Conservation (phyloP, 768 basidiomycete species). For the Mycena haematopus region DNA sequence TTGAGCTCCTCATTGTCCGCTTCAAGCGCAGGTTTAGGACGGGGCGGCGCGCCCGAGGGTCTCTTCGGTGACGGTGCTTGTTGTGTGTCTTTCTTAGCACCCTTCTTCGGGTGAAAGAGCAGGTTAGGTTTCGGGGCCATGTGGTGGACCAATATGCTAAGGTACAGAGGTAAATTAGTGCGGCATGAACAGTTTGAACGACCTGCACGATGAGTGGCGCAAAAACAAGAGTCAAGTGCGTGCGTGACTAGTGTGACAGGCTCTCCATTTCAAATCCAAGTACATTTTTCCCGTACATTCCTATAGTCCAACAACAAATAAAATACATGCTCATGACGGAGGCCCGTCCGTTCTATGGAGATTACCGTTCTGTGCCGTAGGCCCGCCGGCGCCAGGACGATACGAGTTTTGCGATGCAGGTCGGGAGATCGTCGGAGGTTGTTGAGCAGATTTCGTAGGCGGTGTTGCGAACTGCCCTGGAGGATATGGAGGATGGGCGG, state of each 20-base stretch:
- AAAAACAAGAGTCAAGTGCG: neutral
- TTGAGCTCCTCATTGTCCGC: constrained; percentile 55
- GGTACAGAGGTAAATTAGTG: constrained; percentile 24
- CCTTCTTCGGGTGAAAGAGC: constrained; percentile 77
- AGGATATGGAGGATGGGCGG: constrained; percentile 54
- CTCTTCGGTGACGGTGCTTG: constrained; percentile 44
- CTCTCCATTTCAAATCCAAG: constrained; percentile 1
- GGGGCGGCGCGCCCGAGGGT: constrained; percentile 44
- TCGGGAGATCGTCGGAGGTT: constrained; percentile 49
- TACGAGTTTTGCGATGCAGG: constrained; percentile 68
- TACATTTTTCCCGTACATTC: constrained; percentile 14
- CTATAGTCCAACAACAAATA: constrained; percentile 23
- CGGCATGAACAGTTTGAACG: constrained; percentile 3
- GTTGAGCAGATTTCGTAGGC: constrained; percentile 42
- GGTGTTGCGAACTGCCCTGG: too few relatives aligned
- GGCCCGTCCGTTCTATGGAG: constrained; percentile 51
- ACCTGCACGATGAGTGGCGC: constrained; percentile 20
- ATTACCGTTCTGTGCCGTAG: constrained; percentile 51
- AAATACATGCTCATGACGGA: constrained; percentile 40
- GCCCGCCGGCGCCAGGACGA: constrained; percentile 47
- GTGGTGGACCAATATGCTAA: constrained; percentile 21
- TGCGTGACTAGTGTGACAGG: constrained; percentile 9
- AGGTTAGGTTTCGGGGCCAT: constrained; percentile 54
- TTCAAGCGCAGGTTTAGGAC: constrained; percentile 42
- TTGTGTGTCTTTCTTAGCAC: constrained; percentile 42